These are phyloP conservation scores for Barnettozyma californica DNA, from an alignment of 805 yeast genomes.

Conservation along the genomic window DNA sequence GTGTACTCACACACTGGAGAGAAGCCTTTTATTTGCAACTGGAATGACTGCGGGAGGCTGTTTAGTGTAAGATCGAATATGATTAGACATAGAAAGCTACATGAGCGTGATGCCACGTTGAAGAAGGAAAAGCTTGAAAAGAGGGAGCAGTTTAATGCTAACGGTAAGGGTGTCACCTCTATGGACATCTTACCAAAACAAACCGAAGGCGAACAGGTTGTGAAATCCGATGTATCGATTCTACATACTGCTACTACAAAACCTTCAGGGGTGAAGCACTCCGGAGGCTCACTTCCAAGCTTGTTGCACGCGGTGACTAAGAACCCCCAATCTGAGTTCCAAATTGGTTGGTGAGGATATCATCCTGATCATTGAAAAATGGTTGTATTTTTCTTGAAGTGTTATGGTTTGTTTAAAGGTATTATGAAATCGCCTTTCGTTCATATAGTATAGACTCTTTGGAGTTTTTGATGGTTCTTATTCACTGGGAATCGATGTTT, in stretches of 20 bases:
- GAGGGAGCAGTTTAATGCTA: not conserved
- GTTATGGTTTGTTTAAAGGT: not conserved
- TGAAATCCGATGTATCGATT: not conserved
- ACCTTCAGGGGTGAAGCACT: not conserved
- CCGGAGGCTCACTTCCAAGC: conserved; percentile 2
- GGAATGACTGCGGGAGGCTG: conserved; percentile 59
- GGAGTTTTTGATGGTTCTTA: not conserved
- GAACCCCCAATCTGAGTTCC: conserved; percentile 3
- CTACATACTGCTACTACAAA: not conserved
- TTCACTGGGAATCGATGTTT: not conserved
- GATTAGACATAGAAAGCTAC: conserved; percentile 73
- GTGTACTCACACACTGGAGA: conserved; percentile 79
- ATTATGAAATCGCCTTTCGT: not conserved
- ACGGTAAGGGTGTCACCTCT: not conserved
- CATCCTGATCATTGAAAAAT: too few species aligned
- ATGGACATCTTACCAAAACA: not conserved
- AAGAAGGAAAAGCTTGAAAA: not conserved
- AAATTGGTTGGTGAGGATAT: conserved; percentile 2
- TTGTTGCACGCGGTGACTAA: conserved; percentile 2
- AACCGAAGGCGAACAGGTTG: not conserved
- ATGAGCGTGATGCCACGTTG: conserved; percentile 26
- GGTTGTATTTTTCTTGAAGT: not conserved
- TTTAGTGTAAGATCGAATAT: conserved; percentile 78
- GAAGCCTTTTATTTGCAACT: conserved; percentile 60
- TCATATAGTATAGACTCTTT: not conserved